Base-by-base conservation (phyloP, 192 early-diverging fungal genomes). In the Rhizophagus clarus region DNA sequence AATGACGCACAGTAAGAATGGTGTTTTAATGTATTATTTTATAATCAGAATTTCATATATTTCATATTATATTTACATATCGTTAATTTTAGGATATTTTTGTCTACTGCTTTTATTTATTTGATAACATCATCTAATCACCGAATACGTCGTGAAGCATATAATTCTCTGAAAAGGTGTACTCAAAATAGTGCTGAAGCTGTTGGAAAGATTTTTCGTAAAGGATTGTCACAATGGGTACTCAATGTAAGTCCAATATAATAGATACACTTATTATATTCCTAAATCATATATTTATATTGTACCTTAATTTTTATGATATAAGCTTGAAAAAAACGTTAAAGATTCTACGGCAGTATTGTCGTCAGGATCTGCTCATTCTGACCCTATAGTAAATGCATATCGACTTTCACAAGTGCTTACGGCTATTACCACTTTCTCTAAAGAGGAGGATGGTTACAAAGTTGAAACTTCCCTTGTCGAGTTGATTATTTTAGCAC, bases 101-200 rank as follows among this genome's bases (percentile, higher is more conserved):
- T 88, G 22, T 88, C 90, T 2, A 81, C 80, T 31, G 89, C 91
- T 17, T 87, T 91, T 56, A 86, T 90, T 17, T 93, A 88, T 83
- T 74, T 84, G 1, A 84, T 91, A 34, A 87, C 92, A 2, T 83
- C 87, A 9, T 83, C 86, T 17, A 82, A 78, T 31, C 78, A 86
- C 14, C 77, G 82, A 42, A 83, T 83, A 12, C 81, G 89, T 45
- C 84, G 82, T 31, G 82, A 82, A 17, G 83, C 88, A 9, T 88
- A 86, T 80, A 76, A 86, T 68, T 82, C 84, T 29, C 68, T 85
- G 15, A 81, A 82, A 42, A 80, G 76, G 12, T 79, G 84, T 31
- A 75, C 81, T 32, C 67, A 80, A 49, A 60, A 60, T 34, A 80
- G 85, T 45, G 83, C 84, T 37, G 66, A 77, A 37, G 76, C 81